Evolutionary conservation across 2,329 filamentous ascomycete genomes (phyloP), one percentile per base, ranked within the genome.

Genomic region (Ceratocystis harringtonii): DNA sequence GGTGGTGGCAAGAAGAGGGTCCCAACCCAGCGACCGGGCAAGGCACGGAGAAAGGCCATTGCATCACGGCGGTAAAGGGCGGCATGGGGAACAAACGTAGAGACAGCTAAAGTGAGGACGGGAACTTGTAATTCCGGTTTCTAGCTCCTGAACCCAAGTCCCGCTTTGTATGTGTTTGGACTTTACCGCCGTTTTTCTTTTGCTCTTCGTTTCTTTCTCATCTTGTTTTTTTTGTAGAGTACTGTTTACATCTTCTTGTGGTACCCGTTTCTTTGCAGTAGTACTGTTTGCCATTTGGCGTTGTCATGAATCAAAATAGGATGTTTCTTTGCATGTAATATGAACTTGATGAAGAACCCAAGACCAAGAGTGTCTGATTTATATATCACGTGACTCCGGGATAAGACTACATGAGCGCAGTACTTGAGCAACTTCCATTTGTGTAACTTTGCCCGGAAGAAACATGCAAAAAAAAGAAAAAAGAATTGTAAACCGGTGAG

Each of bases 1-100:
- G 66, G 67, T 48, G 63, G 63, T 43, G 65, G 62, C 43, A 65
- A 52, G 43, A 67, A 68, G 61, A 62, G 30, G n/a, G 36, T 30
- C 17, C 5, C 63, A 10, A 64, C 64, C 19, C 60, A 60, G 28
- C 63, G 68, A 63, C 68, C 68, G 36, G 67, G 68, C 12, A 69
- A 68, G 67, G 67, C 67, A 44, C 63, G 67, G 60, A 69, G 68
- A 66, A 68, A 68, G 66, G 66, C 68, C 10, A 68, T 67, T 19
- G 62, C 68, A n/a, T 48, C 50, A 28, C 63, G 63, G 50, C 62
- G 65, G 52, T 69, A 65, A 61, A 62, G 1, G 15, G 36, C 19
- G 19, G 28, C 30, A 32, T 48, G 5, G 36, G 64, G 22, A 43
- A 19, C 3, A 45, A 41, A 8, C 7, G 44, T n/a, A 36, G 55